A percentile compares a stretch with the other conserved stretches of the same genome.
Conservation (phyloP, 169 alveolate genomes). For the Babesia ovis region DNA sequence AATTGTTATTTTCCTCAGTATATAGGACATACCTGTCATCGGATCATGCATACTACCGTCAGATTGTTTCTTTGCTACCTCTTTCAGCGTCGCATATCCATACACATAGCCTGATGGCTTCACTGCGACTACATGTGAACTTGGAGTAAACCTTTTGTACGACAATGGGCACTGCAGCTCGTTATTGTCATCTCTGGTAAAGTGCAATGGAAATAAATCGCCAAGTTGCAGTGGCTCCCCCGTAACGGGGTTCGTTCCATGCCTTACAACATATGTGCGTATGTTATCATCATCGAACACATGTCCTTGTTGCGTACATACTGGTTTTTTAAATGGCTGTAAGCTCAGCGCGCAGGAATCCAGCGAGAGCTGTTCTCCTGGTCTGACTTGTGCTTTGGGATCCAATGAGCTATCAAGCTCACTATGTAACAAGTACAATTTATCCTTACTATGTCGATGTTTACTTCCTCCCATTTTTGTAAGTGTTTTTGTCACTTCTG, state of each 20-base stretch:
- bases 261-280: slow-evolving; percentile 66
- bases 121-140: slow-evolving; percentile 88
- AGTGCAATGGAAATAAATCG: slow-evolving; percentile 79
- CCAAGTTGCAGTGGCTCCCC: slow-evolving; percentile 79
- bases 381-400: slow-evolving; percentile 67
- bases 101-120: slow-evolving; percentile 87
- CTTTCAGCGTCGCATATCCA: slow-evolving; percentile 84
- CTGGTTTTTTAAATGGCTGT: slow-evolving; percentile 84
- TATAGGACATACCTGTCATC: slow-evolving; percentile 56
- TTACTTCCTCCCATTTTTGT: slow-evolving; percentile 78
- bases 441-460: slow-evolving; percentile 90
- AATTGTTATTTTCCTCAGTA: slow-evolving; percentile 25
- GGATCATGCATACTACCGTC: slow-evolving; percentile 73
- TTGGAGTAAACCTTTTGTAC: slow-evolving; percentile 84
- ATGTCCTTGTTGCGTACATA: slow-evolving; percentile 82
- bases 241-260: slow-evolving; percentile 85
- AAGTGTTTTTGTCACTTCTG: too few species aligned
- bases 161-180: slow-evolving; percentile 91
- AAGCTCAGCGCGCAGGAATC: slow-evolving; percentile 74
- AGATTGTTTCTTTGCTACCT: slow-evolving; percentile 75
- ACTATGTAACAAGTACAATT: slow-evolving; percentile 83
- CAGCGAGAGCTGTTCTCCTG: slow-evolving; percentile 77
- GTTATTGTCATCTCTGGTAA: slow-evolving; percentile 82
- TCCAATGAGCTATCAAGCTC: slow-evolving; percentile 88
- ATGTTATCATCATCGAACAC: slow-evolving; percentile 80